A percentile compares a stretch with the other conserved stretches of the same genome.
Conservation (phyloP, 805 yeast genomes). For the Metschnikowia sp. region DNA sequence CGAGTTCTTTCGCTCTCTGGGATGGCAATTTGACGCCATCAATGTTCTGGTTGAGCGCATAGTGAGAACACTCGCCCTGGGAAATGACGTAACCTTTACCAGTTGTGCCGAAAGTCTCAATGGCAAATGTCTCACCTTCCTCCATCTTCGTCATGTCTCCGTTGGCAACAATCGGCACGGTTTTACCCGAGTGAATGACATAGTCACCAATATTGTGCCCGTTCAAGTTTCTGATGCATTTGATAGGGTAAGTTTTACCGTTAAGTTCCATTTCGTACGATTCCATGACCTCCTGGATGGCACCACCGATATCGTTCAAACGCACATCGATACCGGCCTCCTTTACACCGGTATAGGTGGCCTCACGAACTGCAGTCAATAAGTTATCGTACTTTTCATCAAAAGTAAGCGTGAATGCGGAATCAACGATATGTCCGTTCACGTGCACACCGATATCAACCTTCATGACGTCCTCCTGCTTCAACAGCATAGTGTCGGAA, state of each 20-base stretch:
- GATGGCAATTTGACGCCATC: conserved; percentile 44
- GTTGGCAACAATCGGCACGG: conserved; percentile 93
- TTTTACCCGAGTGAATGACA: conserved; percentile 89
- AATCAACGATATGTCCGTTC: conserved; percentile 89
- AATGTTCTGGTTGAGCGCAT: conserved; percentile 59
- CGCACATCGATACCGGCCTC: conserved; percentile 97
- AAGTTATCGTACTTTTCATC: conserved; percentile 79
- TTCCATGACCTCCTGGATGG: conserved; percentile 96
- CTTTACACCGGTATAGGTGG: conserved; percentile 88
- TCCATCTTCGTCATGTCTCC: conserved; percentile 97
- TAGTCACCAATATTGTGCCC: conserved; percentile 91
- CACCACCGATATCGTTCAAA: conserved; percentile 91
- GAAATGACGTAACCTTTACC: conserved; percentile 87
- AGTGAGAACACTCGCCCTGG: conserved; percentile 94
- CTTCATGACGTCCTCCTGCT: conserved; percentile 90
- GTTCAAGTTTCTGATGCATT: conserved; percentile 85
- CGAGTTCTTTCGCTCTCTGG: conserved; percentile 65
- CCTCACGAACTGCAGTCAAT: conserved; percentile 82
- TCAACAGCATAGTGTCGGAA: conserved; percentile 79
- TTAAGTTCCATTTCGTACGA: conserved; percentile 88
- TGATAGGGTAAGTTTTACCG: conserved; percentile 81
- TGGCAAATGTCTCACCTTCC: conserved; percentile 97
- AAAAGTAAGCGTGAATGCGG: conserved; percentile 91
- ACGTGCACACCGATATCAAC: conserved; percentile 97
- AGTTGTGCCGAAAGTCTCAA: conserved; percentile 96